Base-by-base conservation (phyloP, 768 basidiomycete genomes). In the Termitomyces titanicus region DNA sequence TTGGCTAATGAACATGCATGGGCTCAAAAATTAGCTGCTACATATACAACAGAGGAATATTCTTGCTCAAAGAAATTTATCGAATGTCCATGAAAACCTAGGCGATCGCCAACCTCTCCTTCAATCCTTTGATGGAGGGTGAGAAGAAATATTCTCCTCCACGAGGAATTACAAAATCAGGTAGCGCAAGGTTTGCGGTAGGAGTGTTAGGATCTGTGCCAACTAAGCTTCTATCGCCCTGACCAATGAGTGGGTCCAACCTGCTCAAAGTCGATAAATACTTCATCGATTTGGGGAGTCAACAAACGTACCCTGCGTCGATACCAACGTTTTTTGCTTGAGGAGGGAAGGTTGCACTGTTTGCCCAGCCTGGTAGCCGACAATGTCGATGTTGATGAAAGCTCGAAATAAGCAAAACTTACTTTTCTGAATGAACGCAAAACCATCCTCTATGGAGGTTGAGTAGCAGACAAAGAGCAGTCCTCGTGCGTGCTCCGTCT, bases 131-230 rank as follows among this genome's bases (percentile, higher is more conserved):
- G 51, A 81, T 64, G 20, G 78, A 78, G 0, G 80, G 81, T 4
- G 74, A 66, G 65, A 81, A 81, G 65, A 81, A 81, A 61, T 80
- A 81, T 59, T 79, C 81, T 53, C 81, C 79, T 38, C 81, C 77
- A 22, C 75, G 72, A 40, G 80, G 70, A 33, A 73, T 62, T 45
- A 82, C 69, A 56, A 76, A 79, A 27, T 66, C 64, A 8, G 71
- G 72, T 51, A 73, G 68, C 17, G 66, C 57, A 50, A 71, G 65
- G 44, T 63, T 61, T n/a, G 57, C 59, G 47, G 67, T 27, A 13
- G 71, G 60, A 47, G 62, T 55, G 45, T 73, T 70, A 13, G 73
- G 74, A 58, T 76, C 68, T 12, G 65, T 62, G 22, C 70, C 72
- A 49, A 61, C 60, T 51, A 72, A 54, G 31, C 57, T 47, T 33